Evolutionary conservation across 1,284 basidiomycete genomes (phyloP).

Genomic region (Macrocystidia cucumis): DNA sequence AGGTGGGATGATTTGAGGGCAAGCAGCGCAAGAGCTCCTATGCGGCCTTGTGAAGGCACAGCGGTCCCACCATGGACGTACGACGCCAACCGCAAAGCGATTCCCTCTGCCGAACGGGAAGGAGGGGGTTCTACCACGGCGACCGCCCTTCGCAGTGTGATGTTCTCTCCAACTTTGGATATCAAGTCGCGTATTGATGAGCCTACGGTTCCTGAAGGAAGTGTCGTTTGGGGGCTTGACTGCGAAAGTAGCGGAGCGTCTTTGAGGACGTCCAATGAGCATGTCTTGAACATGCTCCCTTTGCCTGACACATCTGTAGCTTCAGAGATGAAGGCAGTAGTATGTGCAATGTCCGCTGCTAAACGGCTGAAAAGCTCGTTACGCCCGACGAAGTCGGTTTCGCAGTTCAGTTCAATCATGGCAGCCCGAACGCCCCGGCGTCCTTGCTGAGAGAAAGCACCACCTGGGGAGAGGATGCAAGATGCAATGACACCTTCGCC

Average conservation of each 20-base stretch:
- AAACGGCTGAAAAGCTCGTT: conserved; percentile 81
- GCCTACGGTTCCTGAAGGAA: conserved; percentile 49
- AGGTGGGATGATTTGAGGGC: conserved; percentile 43
- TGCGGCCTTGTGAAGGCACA: conserved; percentile 51
- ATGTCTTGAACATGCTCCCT: conserved; percentile 30
- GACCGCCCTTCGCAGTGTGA: conserved; percentile 70
- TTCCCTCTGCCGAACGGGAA: conserved; percentile 25
- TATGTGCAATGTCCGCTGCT: conserved; percentile 79
- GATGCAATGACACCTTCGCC: conserved; percentile 78
- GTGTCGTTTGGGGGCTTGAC: conserved; percentile 24
- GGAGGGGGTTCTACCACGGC: conserved; percentile 59
- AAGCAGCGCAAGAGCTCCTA: conserved; percentile 65
- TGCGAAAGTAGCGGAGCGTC: conserved; percentile 64
- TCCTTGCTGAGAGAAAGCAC: conserved; percentile 36
- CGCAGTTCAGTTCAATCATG: conserved; percentile 92
- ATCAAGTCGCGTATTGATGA: conserved; percentile 76
- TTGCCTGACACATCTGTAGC: conserved; percentile 25
- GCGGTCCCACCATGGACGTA: conserved; percentile 69
- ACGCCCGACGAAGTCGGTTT: conserved; percentile 93
- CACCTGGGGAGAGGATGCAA: conserved; percentile 54
- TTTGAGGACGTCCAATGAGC: conserved; percentile 45
- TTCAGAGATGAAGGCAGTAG: conserved; percentile 76
- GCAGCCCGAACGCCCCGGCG: conserved; percentile 62
- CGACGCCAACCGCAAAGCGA: conserved; percentile 60
- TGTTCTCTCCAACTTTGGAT: conserved; percentile 86